A percentile compares a stretch with the other conserved stretches of the same genome.
phyloP scores from a whole-genome alignment of 768 basidiomycete species.

The Xerocomus spinulosus region DNA sequence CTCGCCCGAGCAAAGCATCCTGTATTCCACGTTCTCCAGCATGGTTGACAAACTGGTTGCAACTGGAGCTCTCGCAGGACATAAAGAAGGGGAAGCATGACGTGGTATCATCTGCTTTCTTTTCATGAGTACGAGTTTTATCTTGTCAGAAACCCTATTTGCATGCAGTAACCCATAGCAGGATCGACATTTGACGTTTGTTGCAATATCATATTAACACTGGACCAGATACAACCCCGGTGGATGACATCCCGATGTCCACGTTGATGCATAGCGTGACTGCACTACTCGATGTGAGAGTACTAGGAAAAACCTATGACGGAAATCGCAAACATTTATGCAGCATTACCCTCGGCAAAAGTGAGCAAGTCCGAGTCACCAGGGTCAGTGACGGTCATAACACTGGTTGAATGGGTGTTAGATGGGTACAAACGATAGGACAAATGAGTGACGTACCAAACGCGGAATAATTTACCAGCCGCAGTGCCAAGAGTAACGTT shows the following conservation, averaged over 20 bases:
- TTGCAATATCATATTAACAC: background rate
- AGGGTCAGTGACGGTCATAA: constrained; percentile 94
- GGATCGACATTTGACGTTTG: background rate
- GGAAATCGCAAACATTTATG: constrained; percentile 38
- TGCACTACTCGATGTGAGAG: background rate
- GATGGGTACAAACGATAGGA: background rate
- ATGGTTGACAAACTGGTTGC: constrained; percentile 22
- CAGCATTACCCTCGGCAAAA: constrained; percentile 69
- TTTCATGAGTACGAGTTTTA: background rate
- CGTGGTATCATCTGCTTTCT: no score
- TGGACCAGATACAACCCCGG: no score
- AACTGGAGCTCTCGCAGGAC: constrained; percentile 12
- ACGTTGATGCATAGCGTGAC: constrained; percentile 3
- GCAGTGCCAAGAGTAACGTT: constrained; percentile 99
- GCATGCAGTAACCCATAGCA: background rate
- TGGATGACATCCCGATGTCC: background rate
- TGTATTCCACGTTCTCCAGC: constrained; percentile 19
- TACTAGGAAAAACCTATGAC: background rate
- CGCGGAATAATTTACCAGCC: constrained; percentile 98
- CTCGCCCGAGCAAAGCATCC: constrained; percentile 14
- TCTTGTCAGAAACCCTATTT: background rate
- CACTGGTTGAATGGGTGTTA: constrained; percentile 49
- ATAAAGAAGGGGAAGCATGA: background rate
- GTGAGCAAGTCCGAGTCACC: constrained; percentile 95
- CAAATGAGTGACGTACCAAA: constrained; percentile 57